Percentiles rank a stretch among this genome's conserved stretches.
phyloP scores from a whole-genome alignment of 1,139 yeast genomes.

The Spathaspora sp. region DNA sequence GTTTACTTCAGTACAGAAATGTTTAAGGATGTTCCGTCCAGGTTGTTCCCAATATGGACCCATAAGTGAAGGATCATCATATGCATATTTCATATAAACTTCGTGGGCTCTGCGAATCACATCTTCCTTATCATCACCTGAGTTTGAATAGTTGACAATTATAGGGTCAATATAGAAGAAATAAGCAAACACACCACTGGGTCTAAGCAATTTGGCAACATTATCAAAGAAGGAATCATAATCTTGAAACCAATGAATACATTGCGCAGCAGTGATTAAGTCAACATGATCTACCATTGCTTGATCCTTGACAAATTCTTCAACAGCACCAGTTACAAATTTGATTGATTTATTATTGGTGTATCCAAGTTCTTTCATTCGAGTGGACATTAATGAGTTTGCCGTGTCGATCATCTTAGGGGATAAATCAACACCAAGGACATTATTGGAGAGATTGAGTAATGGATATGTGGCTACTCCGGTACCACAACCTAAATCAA shows the following conservation, averaged over 20 bases:
- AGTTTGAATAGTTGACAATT: slow-evolving; percentile 24
- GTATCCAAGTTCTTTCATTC: slow-evolving; percentile 21
- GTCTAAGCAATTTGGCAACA: slow-evolving; percentile 28
- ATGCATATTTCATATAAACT: slow-evolving; percentile 34
- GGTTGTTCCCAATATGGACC: slow-evolving; percentile 51
- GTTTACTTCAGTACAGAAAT: slow-evolving; percentile 29
- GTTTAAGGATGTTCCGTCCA: slow-evolving; percentile 35
- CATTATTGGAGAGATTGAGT: slow-evolving; percentile 29
- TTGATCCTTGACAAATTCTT: slow-evolving; percentile 26
- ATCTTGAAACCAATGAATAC: slow-evolving; percentile 48
- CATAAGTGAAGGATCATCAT: slow-evolving; percentile 32
- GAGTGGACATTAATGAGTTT: slow-evolving; percentile 21
- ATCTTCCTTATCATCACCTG: slow-evolving; percentile 15
- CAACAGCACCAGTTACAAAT: slow-evolving; percentile 38
- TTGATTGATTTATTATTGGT: slow-evolving; percentile 24
- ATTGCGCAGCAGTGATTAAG: slow-evolving; percentile 46
- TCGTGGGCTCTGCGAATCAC: slow-evolving; percentile 23
- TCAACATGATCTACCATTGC: slow-evolving; percentile 24
- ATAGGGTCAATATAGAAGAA: slow-evolving; percentile 46
- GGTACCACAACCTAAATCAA: slow-evolving; percentile 44
- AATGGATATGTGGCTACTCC: slow-evolving; percentile 42
- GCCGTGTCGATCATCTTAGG: slow-evolving; percentile 37
- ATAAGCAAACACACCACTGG: slow-evolving; percentile 43
- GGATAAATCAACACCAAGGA: slow-evolving; percentile 37
- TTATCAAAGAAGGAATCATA: slow-evolving; percentile 31